Evolutionary conservation across 306 rosid genomes (phyloP), one percentile per base, ranked within the genome.

Genomic region (Styphnolobium japonicum): DNA sequence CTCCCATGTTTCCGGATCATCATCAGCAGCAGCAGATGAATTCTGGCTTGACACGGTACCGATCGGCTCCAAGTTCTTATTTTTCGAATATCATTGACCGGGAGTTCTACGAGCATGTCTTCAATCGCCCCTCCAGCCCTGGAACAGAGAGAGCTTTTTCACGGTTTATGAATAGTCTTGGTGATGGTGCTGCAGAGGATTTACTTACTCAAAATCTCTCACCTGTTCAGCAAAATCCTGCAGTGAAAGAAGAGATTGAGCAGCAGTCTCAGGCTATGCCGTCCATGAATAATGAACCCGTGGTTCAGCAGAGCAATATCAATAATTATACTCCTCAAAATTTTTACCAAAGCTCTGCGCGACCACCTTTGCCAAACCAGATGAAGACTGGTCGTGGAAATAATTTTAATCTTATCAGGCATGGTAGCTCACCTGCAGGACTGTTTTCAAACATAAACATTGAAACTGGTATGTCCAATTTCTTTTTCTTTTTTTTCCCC

Each of bases 381-480:
- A 84, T 88, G 84, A 93, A 85, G 73, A 79, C 93, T 6, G 94
- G 90, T 43, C 80, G 86, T 81, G 81, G 78, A 53, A 75, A 0
- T 23, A 31, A 49, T 76, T 90, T 96, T 4, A 89, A 48, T 81
- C 97, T 96, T 67, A 78, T 88, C 75, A 86, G 99, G 74, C 98
- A 93, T 57, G 92, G 90, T 85, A 96, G 98, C 81, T 96, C 96
- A 7, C 99, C 99, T 33, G 98, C 97, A 4, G 99, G 99, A 64
- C 73, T 89, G 46, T 91, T 96, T 67, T 70, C 96, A 81, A 43
- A 81, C 78, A 77, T 93, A 19, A 84, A 91, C 83, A 66, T 91
- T 62, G 97, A 89, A 16, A 80, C 33, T 64, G 86, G 92, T 90
- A 84, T 75, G 85, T 80, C 23, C 65, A 36, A 46, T 23, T 21